These are phyloP conservation scores for Geranomyces variabilis DNA, from an alignment of 192 early-diverging fungal genomes.

Conservation along the genomic window DNA sequence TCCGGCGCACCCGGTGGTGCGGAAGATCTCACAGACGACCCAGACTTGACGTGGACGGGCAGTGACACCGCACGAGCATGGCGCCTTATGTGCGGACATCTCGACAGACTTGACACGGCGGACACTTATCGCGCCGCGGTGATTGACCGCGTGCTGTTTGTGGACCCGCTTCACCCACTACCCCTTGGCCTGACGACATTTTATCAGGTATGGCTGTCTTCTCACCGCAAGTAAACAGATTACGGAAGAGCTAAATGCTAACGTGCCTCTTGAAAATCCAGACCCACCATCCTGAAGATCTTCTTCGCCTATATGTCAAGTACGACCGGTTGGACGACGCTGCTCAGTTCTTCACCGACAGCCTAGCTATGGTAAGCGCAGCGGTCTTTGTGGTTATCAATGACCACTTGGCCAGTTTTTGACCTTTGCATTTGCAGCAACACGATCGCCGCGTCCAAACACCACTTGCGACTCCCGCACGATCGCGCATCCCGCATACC, in stretches of 20 bases:
- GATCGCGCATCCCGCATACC: conserved; percentile 28
- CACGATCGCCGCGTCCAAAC: conserved; percentile 3
- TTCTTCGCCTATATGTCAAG: conserved; percentile 37
- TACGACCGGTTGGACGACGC: conserved; percentile 34
- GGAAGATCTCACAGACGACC: conserved; percentile 29
- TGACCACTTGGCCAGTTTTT: neutral
- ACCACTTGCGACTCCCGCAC: neutral
- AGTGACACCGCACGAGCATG: conserved; percentile 36
- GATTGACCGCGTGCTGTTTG: conserved; percentile 26
- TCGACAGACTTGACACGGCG: conserved; percentile 15
- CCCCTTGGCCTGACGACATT: conserved; percentile 34
- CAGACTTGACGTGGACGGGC: conserved; percentile 29
- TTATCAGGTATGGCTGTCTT: conserved; percentile 30
- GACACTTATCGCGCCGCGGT: conserved; percentile 24
- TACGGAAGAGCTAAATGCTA: no score
- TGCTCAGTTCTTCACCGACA: conserved; percentile 25
- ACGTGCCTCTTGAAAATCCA: conserved; percentile 6
- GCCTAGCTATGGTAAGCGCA: conserved; percentile 33
- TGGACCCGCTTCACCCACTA: conserved; percentile 25
- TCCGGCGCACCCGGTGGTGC: neutral
- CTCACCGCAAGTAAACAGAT: neutral
- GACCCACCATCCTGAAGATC: conserved; percentile 34
- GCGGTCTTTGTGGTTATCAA: no score
- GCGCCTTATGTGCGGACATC: conserved; percentile 27
- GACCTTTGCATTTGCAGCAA: neutral